Evolutionary conservation across 768 basidiomycete species (phyloP).

Genomic region (Leccinum uliginosum): DNA sequence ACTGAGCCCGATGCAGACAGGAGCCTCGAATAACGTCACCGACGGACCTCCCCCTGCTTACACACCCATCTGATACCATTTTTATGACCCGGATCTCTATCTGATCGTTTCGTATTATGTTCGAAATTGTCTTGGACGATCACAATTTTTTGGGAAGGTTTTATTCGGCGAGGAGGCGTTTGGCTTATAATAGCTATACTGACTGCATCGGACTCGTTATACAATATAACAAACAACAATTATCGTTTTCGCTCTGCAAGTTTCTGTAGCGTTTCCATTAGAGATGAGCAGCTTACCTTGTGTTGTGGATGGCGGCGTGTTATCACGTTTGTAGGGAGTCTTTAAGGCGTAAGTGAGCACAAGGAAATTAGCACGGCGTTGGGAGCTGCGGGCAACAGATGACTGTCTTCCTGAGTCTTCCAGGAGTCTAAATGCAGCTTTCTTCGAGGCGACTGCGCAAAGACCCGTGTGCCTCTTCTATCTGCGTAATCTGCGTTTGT

Average conservation of each 20-base stretch:
- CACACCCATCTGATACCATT: slow-evolving; percentile 14
- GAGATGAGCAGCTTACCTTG: neutral
- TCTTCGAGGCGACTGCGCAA: no score
- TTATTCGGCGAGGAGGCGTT: neutral
- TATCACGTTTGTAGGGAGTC: neutral
- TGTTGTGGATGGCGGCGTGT: neutral
- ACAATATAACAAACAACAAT: slow-evolving; percentile 7
- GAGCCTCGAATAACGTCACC: neutral
- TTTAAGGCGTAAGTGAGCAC: neutral
- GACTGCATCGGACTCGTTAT: neutral
- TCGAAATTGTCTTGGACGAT: neutral
- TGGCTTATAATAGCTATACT: neutral
- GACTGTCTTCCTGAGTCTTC: no score
- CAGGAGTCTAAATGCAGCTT: no score
- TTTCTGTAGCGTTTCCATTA: neutral
- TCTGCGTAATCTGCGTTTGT: neutral
- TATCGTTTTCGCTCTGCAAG: neutral
- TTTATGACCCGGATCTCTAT: neutral
- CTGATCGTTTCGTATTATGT: neutral
- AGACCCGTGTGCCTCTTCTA: no score
- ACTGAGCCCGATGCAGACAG: slow-evolving; percentile 12
- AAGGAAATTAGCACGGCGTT: neutral
- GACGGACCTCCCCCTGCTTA: slow-evolving; percentile 27
- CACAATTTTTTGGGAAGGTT: neutral
- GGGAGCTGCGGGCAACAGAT: no score